A percentile compares a stretch with the other conserved stretches of the same genome.
Evolutionary conservation across 2,329 filamentous ascomycete genomes (phyloP).

Genomic region (Orbilia ellipsospora): DNA sequence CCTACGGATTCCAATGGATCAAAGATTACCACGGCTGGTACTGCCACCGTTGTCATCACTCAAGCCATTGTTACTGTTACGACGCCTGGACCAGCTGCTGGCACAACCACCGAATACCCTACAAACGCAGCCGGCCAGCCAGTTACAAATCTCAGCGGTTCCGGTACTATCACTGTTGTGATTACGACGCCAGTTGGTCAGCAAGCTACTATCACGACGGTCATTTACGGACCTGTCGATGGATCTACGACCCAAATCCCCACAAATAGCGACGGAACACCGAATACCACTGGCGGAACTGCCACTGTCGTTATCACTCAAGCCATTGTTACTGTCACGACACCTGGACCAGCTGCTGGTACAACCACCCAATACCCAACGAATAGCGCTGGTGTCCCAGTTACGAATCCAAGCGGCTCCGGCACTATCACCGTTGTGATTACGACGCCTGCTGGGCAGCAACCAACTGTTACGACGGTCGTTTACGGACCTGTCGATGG

Average conservation of each 20-base stretch:
- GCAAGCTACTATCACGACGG: background rate
- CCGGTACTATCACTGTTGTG: background rate
- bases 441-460: background rate
- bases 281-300: background rate
- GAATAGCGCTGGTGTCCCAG: slow-evolving; percentile 1
- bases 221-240: too few relatives aligned
- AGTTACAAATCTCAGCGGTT: background rate
- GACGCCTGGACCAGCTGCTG: background rate
- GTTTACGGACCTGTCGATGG: too few relatives aligned
- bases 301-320: slow-evolving; percentile 1
- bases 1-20: slow-evolving; percentile 4
- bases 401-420: background rate
- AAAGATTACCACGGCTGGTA: background rate
- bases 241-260: slow-evolving; percentile 2
- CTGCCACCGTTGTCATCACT: background rate
- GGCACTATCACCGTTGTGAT: slow-evolving; percentile 1
- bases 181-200: background rate
- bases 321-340: slow-evolving; percentile 5
- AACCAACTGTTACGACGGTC: background rate
- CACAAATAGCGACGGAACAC: background rate
- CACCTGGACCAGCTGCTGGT: background rate
- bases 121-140: background rate
- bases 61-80: slow-evolving; percentile 6
- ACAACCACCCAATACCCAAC: slow-evolving; percentile 9
- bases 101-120: background rate